phyloP scores from a whole-genome alignment of 176 grass and related monocot species.

The Rhynchospora tenuis region DNA sequence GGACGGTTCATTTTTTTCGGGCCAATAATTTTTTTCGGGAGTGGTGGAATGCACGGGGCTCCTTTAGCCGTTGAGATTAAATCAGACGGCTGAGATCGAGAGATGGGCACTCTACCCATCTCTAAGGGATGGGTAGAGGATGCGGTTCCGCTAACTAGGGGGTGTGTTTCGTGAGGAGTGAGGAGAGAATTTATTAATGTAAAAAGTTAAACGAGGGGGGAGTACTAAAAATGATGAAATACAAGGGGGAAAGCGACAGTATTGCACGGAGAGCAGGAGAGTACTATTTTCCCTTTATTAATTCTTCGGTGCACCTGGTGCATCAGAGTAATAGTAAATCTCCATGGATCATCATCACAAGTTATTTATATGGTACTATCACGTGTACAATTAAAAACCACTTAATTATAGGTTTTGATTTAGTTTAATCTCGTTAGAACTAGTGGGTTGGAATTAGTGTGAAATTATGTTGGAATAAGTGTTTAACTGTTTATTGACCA shows the following conservation, averaged over 20 bases:
- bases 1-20: too few relatives aligned
- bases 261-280: constrained; percentile 19
- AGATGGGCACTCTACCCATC: too few relatives aligned
- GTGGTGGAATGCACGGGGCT: too few relatives aligned
- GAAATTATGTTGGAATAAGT: too few relatives aligned
- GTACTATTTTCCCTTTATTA: background rate
- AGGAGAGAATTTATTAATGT: background rate
- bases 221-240: background rate
- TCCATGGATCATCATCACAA: background rate
- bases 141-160: background rate
- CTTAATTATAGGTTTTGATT: background rate
- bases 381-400: background rate
- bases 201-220: background rate
- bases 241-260: constrained; percentile 19
- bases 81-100: too few relatives aligned
- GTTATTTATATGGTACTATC: background rate
- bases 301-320: background rate
- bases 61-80: too few relatives aligned
- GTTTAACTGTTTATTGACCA: too few relatives aligned
- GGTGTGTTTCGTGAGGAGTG: background rate
- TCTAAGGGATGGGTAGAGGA: too few relatives aligned
- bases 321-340: background rate
- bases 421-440: background rate
- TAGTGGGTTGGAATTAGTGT: too few relatives aligned
- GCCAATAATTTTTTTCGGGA: too few relatives aligned